Evolutionary conservation across 495 filamentous ascomycete species (phyloP).

Genomic region (Neurospora intermedia): DNA sequence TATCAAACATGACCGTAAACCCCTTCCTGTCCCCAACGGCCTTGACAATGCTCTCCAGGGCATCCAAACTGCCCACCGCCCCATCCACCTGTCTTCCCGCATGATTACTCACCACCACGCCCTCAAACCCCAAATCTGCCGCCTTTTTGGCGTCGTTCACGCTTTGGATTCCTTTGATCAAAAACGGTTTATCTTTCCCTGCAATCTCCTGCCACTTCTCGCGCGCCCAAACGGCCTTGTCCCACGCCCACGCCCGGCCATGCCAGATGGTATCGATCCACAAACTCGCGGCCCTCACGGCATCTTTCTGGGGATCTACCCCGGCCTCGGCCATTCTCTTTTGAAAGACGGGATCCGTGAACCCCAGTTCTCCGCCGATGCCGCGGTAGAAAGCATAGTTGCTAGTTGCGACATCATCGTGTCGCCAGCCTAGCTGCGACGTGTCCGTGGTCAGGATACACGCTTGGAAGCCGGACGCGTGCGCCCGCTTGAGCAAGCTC

Average conservation of each 20-base stretch:
- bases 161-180: conserved; percentile 35
- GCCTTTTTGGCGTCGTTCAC: conserved; percentile 25
- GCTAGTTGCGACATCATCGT: conserved; percentile 52
- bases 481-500: conserved; percentile 51
- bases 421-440: conserved; percentile 48
- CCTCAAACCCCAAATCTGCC: conserved; percentile 22
- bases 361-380: conserved; percentile 33
- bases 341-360: conserved; percentile 55
- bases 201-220: conserved; percentile 35
- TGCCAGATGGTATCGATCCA: conserved; percentile 44
- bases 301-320: conserved; percentile 15
- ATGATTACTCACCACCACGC: conserved; percentile 31
- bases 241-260: conserved; percentile 45
- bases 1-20: conserved; percentile 38
- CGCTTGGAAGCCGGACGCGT: conserved; percentile 43
- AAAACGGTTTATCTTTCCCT: conserved; percentile 39
- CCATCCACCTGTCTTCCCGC: conserved; percentile 39
- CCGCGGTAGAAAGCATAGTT: conserved; percentile 45
- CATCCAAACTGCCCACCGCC: conserved; percentile 30
- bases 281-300: conserved; percentile 17
- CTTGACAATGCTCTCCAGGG: conserved; percentile 36
- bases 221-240: conserved; percentile 43
- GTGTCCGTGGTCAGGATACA: conserved; percentile 57
- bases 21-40: conserved; percentile 33
- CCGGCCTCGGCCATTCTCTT: conserved; percentile 21